Evolutionary conservation across 73 alveolate genomes (phyloP).

Genomic region (Paramecium pentaurelia): DNA sequence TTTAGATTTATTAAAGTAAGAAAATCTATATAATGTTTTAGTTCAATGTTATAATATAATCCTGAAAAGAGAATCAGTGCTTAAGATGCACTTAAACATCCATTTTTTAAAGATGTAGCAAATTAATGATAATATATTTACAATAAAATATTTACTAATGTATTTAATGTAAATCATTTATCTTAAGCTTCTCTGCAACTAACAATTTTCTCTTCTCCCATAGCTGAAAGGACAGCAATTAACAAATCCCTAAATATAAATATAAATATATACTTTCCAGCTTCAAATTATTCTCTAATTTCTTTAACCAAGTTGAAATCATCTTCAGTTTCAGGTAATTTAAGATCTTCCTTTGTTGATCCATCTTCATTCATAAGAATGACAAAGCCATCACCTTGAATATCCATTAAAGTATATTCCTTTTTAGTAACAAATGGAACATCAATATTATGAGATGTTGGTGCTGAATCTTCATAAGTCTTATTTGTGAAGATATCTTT

Average conservation of each 20-base stretch:
- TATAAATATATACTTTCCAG: constrained; percentile 63
- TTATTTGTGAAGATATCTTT: constrained; percentile 88
- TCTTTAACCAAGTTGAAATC: constrained; percentile 74
- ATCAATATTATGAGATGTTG: constrained; percentile 89
- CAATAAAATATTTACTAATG: neutral
- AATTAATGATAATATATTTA: constrained; percentile 29
- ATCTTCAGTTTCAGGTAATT: constrained; percentile 88
- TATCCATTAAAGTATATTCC: constrained; percentile 79
- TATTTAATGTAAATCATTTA: neutral
- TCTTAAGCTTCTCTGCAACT: constrained; percentile 78
- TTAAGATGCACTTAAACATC: constrained; percentile 53
- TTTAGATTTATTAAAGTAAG: constrained; percentile 30
- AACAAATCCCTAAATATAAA: constrained; percentile 61
- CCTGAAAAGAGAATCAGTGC: constrained; percentile 63
- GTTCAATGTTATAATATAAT: constrained; percentile 21
- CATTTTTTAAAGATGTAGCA: constrained; percentile 53
- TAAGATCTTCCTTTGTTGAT: constrained; percentile 84
- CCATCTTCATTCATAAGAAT: constrained; percentile 87
- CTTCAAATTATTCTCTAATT: constrained; percentile 71
- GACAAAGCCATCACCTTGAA: constrained; percentile 80
- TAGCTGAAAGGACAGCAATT: constrained; percentile 81
- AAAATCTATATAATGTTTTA: neutral
- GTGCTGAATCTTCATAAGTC: constrained; percentile 85
- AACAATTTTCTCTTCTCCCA: constrained; percentile 83
- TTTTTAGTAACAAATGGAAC: constrained; percentile 87